phyloP scores from a whole-genome alignment of 352 stramenopile species.

The Phytophthora syringae region DNA sequence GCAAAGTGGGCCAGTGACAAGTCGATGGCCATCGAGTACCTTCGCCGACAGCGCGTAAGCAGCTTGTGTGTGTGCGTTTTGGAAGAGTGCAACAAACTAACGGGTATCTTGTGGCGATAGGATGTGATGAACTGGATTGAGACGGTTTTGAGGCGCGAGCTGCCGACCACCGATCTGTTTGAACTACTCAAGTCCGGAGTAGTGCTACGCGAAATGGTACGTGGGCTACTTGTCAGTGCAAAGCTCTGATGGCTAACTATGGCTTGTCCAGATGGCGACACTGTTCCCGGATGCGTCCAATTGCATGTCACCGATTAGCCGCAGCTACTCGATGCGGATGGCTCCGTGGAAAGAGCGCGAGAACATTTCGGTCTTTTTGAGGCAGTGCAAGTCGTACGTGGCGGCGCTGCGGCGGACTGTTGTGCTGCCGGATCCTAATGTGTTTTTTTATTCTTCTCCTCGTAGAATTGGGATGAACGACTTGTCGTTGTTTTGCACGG shows the following conservation, averaged over 20 bases:
- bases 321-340: conserved; percentile 73
- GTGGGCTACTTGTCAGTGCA: no score
- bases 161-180: conserved; percentile 62
- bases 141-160: conserved; percentile 60
- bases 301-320: conserved; percentile 73
- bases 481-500: conserved; percentile 82
- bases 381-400: conserved; percentile 81
- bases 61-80: no score
- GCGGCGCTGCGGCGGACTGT: neutral
- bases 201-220: conserved; percentile 75
- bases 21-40: conserved; percentile 72
- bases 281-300: conserved; percentile 62
- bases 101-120: conserved; percentile 27
- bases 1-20: conserved; percentile 84
- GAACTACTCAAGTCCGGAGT: conserved; percentile 77
- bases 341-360: conserved; percentile 87
- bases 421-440: conserved; percentile 5
- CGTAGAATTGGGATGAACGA: conserved; percentile 83
- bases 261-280: conserved; percentile 45
- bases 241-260: neutral
- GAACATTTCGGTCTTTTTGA: conserved; percentile 85
- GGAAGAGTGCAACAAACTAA: no score
- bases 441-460: neutral
- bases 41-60: conserved; percentile 68
- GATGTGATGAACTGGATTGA: conserved; percentile 81